Evolutionary conservation across 768 basidiomycete species (phyloP).

Genomic region (Trametes punicea): DNA sequence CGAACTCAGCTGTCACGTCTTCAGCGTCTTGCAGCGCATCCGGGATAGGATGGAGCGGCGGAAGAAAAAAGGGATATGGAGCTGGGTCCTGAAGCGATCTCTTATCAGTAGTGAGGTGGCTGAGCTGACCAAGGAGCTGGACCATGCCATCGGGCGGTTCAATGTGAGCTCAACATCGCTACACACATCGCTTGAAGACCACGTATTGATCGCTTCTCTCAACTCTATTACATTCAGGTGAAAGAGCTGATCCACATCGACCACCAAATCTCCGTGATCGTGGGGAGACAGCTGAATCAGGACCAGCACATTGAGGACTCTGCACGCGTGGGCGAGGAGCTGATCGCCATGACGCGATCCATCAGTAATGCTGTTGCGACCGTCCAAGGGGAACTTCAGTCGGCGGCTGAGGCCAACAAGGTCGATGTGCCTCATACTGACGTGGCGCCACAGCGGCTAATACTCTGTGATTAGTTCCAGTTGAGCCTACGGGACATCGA

Average conservation of each 20-base stretch:
- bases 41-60: not conserved
- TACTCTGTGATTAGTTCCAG: not conserved
- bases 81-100: not conserved
- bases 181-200: not conserved
- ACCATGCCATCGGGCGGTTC: not conserved
- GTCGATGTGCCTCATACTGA: not conserved
- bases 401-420: not conserved
- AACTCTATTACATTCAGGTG: too few species aligned
- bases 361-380: not conserved
- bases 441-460: not conserved
- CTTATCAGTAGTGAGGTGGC: not conserved
- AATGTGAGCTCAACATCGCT: not conserved
- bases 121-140: not conserved
- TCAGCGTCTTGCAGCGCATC: not conserved
- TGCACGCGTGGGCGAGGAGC: not conserved
- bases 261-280: not conserved
- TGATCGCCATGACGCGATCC: not conserved
- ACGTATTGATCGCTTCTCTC: not conserved
- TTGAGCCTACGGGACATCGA: not conserved
- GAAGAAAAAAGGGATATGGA: not conserved
- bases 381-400: not conserved
- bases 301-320: not conserved
- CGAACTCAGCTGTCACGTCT: not conserved
- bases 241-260: not conserved
- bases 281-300: not conserved